Base-by-base conservation (phyloP, 2,329 filamentous ascomycete genomes). In the Dactylellina drechsleri region DNA sequence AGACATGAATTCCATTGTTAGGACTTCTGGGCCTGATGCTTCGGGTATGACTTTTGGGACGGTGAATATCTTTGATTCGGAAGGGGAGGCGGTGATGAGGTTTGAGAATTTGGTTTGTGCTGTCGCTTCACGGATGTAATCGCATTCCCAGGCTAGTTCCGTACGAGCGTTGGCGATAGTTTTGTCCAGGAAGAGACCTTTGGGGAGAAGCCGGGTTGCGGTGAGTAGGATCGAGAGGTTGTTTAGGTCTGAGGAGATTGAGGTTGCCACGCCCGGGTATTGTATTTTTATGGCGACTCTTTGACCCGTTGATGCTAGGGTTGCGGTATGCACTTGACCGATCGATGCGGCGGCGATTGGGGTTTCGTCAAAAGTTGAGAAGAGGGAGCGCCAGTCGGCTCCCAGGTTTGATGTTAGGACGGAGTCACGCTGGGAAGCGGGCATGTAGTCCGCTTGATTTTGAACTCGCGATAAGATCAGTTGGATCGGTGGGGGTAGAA, bases 361-460 rank as follows among this genome's bases (percentile, higher is more conserved):
- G 73, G 90, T 90, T 77, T 98, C 95, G 47, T 96, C 91, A 79
- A 99, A 99, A 3, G 89, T 87, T 18, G 85, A 85, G 79, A 94
- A 99, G 0, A 97, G 83, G 0, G 92, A 87, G 57, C 92, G 87
- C 95, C 95, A 99, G 64, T 94, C 86, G 0, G 87, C 80, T 0
- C 95, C 95, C 0, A 99, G 86, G 79, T 96, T 96, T 4, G 87
- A 85, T 0, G 85, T 82, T 5, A 99, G 86, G 0, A 99, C 94
- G 73, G 90, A 89, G 81, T 99, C 90, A 10, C 95, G 90, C 82
- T 99, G 95, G 81, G 90, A 97, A 1, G 92, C 87, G 0, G 95
- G 95, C 95, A 99, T 99, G 82, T 98, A 99, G 82, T 99, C 94
- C 45, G 95, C 95, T 67, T 92, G 90, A 81, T 99, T 95, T 81